Percentiles rank a stretch among this genome's conserved stretches.
These are phyloP conservation scores for Leccinum olivaceopallidum DNA, from an alignment of 768 basidiomycete genomes.

Conservation along the genomic window DNA sequence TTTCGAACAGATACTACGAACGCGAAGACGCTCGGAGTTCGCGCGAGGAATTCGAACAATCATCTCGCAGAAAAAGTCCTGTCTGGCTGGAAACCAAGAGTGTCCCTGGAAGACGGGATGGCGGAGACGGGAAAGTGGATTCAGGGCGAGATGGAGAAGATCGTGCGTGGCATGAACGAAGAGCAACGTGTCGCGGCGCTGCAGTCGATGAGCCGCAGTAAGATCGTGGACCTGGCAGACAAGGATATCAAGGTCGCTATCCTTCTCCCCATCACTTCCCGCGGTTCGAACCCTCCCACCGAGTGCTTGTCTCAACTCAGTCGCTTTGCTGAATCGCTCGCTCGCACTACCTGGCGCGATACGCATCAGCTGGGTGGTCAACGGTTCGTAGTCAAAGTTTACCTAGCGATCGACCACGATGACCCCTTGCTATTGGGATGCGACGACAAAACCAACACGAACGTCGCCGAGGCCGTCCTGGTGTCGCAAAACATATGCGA, in stretches of 20 bases:
- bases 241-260: conserved; percentile 46
- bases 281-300: conserved; percentile 34
- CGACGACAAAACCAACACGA: conserved; percentile 15
- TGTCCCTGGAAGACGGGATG: conserved; percentile 49
- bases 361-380: conserved; percentile 31
- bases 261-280: conserved; percentile 59
- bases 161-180: conserved; percentile 8
- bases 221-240: conserved; percentile 38
- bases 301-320: conserved; percentile 45
- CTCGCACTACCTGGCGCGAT: conserved; percentile 48
- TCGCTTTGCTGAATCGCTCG: conserved; percentile 44
- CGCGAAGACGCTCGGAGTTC: conserved; percentile 46
- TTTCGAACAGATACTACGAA: conserved; percentile 27
- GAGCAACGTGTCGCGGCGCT: conserved; percentile 19
- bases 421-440: conserved; percentile 40
- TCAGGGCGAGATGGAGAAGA: conserved; percentile 34
- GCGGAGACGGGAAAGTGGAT: conserved; percentile 50
- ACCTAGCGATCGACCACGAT: conserved; percentile 54
- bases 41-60: conserved; percentile 55
- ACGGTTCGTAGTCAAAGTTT: conserved; percentile 42
- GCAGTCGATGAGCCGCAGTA: conserved; percentile 33
- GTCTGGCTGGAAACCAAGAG: conserved; percentile 42
- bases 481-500: conserved; percentile 37
- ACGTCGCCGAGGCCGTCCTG: conserved; percentile 41
- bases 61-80: conserved; percentile 32